Percentiles rank a stretch among this genome's conserved stretches.
phyloP scores from a whole-genome alignment of 306 rosid species.

The Biancaea sappan region DNA sequence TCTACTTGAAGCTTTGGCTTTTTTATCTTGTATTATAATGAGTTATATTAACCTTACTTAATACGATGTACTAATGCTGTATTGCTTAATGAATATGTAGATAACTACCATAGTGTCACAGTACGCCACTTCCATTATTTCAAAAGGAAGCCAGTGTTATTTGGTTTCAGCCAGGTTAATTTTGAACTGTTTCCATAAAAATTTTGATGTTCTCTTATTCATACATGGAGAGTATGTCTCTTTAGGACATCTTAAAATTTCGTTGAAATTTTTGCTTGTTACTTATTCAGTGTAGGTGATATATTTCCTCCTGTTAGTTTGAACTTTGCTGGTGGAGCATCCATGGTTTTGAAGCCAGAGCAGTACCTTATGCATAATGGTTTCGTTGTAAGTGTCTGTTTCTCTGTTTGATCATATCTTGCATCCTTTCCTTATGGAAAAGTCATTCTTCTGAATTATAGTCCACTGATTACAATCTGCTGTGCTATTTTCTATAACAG shows the following conservation, averaged over 20 bases:
- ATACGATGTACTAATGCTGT: conserved; percentile 19
- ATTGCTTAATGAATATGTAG: conserved; percentile 48
- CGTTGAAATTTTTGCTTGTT: conserved; percentile 38
- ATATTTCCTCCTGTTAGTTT: conserved; percentile 88
- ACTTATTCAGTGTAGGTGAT: conserved; percentile 64
- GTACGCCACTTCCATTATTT: conserved; percentile 61
- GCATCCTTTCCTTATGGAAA: not conserved
- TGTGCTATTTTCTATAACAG: conserved; percentile 45
- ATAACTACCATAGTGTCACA: conserved; percentile 70
- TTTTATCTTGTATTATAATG: conserved; percentile 22
- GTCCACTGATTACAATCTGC: conserved; percentile 24
- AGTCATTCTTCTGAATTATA: conserved; percentile 35
- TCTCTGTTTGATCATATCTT: conserved; percentile 27
- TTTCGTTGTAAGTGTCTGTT: conserved; percentile 62
- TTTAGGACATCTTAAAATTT: conserved; percentile 26
- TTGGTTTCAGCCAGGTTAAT: conserved; percentile 74
- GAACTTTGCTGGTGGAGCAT: conserved; percentile 85
- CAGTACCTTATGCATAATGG: conserved; percentile 77
- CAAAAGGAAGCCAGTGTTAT: conserved; percentile 92
- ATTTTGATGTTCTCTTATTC: conserved; percentile 24
- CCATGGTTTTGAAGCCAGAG: conserved; percentile 89
- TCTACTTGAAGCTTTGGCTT: not conserved
- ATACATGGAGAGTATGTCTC: not conserved
- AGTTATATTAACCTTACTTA: conserved; percentile 11
- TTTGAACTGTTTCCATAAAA: conserved; percentile 23